phyloP scores from a whole-genome alignment of 2,329 filamentous ascomycete species.

The Pezicula carpinea region DNA sequence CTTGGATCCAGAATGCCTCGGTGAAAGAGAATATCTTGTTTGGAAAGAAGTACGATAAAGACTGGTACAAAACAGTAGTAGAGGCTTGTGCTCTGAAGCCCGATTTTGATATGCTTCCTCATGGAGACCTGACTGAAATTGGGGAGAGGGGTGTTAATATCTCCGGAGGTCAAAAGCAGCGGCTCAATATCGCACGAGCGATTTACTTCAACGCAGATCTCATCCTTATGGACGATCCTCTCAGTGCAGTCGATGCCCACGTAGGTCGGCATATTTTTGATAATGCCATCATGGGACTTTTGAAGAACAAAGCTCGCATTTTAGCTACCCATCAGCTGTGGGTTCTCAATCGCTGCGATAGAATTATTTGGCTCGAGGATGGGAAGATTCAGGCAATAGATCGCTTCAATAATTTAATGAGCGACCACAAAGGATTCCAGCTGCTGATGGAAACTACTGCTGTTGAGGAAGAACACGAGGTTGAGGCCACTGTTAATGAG shows the following conservation, averaged over 20 bases:
- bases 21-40: conserved; percentile 36
- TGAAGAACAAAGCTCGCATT: conserved; percentile 62
- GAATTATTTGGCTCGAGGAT: conserved; percentile 63
- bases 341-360: conserved; percentile 61
- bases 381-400: conserved; percentile 57
- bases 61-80: conserved; percentile 59
- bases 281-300: conserved; percentile 62
- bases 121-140: conserved; percentile 60
- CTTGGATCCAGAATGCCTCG: conserved; percentile 65
- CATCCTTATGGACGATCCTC: conserved; percentile 30
- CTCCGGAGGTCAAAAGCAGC: conserved; percentile 61
- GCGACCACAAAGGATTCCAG: conserved; percentile 51
- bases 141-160: conserved; percentile 65
- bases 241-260: conserved; percentile 31
- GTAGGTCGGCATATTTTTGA: conserved; percentile 50
- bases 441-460: conserved; percentile 56
- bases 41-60: conserved; percentile 36
- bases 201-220: conserved; percentile 32
- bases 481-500: conserved; percentile 42
- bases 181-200: conserved; percentile 59
- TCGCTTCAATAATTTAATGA: conserved; percentile 62
- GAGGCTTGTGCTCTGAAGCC: conserved; percentile 60
- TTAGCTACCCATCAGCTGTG: conserved; percentile 66
- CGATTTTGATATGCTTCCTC: conserved; percentile 60
- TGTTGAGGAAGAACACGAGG: conserved; percentile 50